A percentile compares a stretch with the other conserved stretches of the same genome.
Evolutionary conservation across 352 stramenopile species (phyloP).

Genomic region (Pythium aquatile): DNA sequence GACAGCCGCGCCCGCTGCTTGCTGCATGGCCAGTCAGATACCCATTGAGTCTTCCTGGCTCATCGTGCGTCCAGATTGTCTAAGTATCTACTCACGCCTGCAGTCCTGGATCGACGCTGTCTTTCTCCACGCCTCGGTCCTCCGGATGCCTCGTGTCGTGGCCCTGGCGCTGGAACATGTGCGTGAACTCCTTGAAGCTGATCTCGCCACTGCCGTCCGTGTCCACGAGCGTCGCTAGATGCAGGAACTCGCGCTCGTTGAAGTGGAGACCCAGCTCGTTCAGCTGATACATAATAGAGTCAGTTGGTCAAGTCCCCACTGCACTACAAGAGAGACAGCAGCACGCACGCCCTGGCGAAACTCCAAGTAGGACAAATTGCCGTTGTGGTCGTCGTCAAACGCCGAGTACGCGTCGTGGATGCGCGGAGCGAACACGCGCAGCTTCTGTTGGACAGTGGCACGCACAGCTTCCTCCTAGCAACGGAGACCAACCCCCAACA

Average conservation of each 20-base stretch:
- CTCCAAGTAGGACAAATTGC: conserved; percentile 51
- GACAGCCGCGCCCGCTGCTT: conserved; percentile 18
- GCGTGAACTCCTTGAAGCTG: conserved; percentile 57
- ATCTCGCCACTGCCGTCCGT: conserved; percentile 53
- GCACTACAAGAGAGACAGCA: not conserved
- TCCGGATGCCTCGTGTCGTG: not conserved
- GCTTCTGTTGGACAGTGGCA: conserved; percentile 38
- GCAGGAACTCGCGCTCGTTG: conserved; percentile 47
- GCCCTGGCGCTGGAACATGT: conserved; percentile 28
- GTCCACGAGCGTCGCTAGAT: conserved; percentile 39
- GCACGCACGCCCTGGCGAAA: conserved; percentile 42
- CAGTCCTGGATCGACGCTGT: not conserved
- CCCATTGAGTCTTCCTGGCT: too few relatives aligned
- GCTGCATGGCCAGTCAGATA: conserved; percentile 2
- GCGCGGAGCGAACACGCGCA: conserved; percentile 36
- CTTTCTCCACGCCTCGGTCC: not conserved
- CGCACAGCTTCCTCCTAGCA: conserved; percentile 33
- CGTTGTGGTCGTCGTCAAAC: conserved; percentile 55
- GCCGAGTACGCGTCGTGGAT: conserved; percentile 53
- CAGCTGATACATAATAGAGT: conserved; percentile 26
- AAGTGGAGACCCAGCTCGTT: conserved; percentile 48
- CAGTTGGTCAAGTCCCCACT: not conserved
- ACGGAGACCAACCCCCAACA: too few relatives aligned
- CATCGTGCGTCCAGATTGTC: not conserved
- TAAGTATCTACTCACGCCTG: not conserved